Percentiles rank a stretch among this genome's conserved stretches.
Conservation (phyloP, 164 flowering plant species). For the Cinnamomum micranthum region DNA sequence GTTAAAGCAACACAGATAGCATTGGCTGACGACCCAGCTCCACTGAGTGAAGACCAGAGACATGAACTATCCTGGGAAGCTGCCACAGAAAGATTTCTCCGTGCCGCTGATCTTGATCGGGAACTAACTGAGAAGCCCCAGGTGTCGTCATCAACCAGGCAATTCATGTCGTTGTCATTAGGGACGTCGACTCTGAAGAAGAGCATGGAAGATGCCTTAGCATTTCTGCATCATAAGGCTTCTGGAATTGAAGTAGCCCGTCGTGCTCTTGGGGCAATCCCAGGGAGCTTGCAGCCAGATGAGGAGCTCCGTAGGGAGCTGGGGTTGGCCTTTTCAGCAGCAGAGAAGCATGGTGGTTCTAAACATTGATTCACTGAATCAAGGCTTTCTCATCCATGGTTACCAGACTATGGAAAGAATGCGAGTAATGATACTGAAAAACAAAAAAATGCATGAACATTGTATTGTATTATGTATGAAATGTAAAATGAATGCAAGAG, state of each 20-base stretch:
- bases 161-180: constrained; percentile 52
- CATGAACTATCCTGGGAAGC: constrained; percentile 92
- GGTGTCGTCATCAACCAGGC: constrained; percentile 17
- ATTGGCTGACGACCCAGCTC: constrained; percentile 53
- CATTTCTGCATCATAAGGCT: constrained; percentile 53
- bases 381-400: no score
- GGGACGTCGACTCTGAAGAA: constrained; percentile 20
- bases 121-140: constrained; percentile 9
- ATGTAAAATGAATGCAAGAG: no score
- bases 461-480: no score
- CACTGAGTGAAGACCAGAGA: constrained; percentile 51
- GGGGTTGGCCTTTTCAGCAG: constrained; percentile 40
- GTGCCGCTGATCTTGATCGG: constrained; percentile 46
- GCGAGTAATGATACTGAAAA: no score
- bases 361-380: neutral
- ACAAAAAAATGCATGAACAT: no score
- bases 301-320: constrained; percentile 71
- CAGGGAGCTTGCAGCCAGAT: constrained; percentile 66
- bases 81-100: constrained; percentile 75
- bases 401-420: no score
- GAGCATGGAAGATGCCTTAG: constrained; percentile 71
- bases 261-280: constrained; percentile 67
- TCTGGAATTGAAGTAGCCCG: constrained; percentile 60
- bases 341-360: neutral
- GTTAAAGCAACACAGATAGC: constrained; percentile 49